phyloP scores from a whole-genome alignment of 1,284 basidiomycete genomes.

The Gymnopus androsaceus region DNA sequence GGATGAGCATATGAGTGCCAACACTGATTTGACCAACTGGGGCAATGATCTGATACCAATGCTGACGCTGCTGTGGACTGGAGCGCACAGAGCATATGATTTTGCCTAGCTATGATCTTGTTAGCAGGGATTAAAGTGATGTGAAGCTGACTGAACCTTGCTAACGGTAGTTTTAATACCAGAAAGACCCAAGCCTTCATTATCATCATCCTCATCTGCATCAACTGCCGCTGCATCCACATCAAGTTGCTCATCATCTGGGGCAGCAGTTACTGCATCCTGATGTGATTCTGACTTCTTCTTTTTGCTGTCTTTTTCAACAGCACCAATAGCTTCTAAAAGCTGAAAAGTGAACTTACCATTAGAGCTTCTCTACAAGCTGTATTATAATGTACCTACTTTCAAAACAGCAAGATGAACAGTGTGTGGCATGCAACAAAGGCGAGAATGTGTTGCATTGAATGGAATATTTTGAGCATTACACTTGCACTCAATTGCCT shows the following conservation, averaged over 20 bases:
- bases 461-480: too few relatives aligned
- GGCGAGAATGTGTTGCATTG: too few relatives aligned
- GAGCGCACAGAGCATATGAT: neutral
- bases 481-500: too few relatives aligned
- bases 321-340: neutral
- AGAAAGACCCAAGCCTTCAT: neutral
- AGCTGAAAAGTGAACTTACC: neutral
- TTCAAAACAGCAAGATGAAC: too few relatives aligned
- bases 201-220: neutral
- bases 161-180: neutral
- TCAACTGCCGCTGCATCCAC: neutral
- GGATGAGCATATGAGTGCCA: neutral
- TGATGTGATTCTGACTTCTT: neutral
- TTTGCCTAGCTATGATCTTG: neutral
- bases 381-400: too few relatives aligned
- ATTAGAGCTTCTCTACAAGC: too few relatives aligned
- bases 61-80: neutral
- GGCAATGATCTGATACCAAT: neutral
- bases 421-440: too few relatives aligned
- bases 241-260: neutral
- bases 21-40: too few relatives aligned
- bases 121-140: neutral
- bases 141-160: neutral
- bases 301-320: neutral
- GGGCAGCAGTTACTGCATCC: neutral